These are phyloP conservation scores for Crithidia thermophila DNA, from an alignment of 208 protist species.

Conservation along the genomic window DNA sequence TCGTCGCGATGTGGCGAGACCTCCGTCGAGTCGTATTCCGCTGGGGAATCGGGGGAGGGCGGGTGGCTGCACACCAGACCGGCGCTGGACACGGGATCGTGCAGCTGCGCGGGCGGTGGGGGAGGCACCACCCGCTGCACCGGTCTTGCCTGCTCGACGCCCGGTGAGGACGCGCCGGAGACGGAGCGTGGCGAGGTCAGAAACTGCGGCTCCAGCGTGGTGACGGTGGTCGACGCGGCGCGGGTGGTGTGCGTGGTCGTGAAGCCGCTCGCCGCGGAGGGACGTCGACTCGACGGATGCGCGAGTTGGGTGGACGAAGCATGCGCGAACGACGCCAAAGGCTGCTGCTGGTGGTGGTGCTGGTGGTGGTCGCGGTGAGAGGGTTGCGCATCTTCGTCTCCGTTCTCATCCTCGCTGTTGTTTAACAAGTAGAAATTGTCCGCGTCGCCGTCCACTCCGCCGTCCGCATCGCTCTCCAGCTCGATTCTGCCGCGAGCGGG, in stretches of 20 bases:
- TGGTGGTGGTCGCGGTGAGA: no score
- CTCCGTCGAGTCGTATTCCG: background rate
- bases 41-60: background rate
- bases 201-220: background rate
- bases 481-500: no score
- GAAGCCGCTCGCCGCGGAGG: background rate
- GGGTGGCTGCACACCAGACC: slow-evolving; percentile 2
- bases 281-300: background rate
- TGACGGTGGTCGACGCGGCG: background rate
- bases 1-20: no score
- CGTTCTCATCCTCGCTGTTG: no score
- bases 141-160: background rate
- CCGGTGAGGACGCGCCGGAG: background rate
- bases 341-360: no score
- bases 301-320: background rate
- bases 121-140: background rate
- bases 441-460: background rate
- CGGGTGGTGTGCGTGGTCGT: slow-evolving; percentile 6
- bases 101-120: background rate
- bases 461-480: no score
- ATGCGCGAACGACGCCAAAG: no score
- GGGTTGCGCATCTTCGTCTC: no score
- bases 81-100: background rate
- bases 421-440: no score
- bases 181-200: background rate